phyloP scores from a whole-genome alignment of 2,329 filamentous ascomycete genomes.

The Gaeumannomyces tritici region DNA sequence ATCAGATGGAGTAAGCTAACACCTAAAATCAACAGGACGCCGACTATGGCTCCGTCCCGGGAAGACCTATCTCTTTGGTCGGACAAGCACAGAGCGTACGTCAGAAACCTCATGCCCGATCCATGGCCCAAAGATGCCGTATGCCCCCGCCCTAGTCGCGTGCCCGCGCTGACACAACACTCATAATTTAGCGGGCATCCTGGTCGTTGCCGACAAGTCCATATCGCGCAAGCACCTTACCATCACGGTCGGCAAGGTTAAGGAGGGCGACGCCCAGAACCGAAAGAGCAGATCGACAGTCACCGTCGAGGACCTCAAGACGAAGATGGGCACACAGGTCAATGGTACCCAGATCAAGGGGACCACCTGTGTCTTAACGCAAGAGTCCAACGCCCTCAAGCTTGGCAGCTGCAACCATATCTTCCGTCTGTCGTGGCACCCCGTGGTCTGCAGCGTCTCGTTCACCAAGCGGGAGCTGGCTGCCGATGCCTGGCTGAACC shows the following conservation, averaged over 20 bases:
- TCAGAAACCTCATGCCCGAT: not conserved
- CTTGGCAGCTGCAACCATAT: conserved; percentile 61
- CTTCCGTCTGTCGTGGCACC: conserved; percentile 65
- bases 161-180: not conserved
- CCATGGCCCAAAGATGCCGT: not conserved
- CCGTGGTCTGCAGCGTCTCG: conserved; percentile 73
- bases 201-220: conserved; percentile 67
- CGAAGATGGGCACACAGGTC: conserved; percentile 73
- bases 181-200: conserved; percentile 43
- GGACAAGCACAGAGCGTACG: conserved; percentile 59
- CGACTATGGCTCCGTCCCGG: conserved; percentile 80
- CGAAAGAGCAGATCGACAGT: conserved; percentile 56
- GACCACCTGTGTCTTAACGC: conserved; percentile 43
- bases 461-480: conserved; percentile 63
- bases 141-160: not conserved
- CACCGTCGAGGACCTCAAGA: conserved; percentile 68
- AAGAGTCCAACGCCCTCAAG: conserved; percentile 53
- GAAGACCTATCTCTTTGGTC: conserved; percentile 76
- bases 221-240: conserved; percentile 85
- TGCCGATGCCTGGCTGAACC: conserved; percentile 49
- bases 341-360: conserved; percentile 65
- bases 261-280: conserved; percentile 57
- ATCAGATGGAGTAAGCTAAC: conserved; percentile 1
- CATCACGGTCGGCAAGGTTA: conserved; percentile 59
- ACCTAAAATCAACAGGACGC: conserved; percentile 41